Evolutionary conservation across 2,329 filamentous ascomycete species (phyloP), one percentile per base, ranked within the genome.

Genomic region (Ophiostoma triangulosporum): DNA sequence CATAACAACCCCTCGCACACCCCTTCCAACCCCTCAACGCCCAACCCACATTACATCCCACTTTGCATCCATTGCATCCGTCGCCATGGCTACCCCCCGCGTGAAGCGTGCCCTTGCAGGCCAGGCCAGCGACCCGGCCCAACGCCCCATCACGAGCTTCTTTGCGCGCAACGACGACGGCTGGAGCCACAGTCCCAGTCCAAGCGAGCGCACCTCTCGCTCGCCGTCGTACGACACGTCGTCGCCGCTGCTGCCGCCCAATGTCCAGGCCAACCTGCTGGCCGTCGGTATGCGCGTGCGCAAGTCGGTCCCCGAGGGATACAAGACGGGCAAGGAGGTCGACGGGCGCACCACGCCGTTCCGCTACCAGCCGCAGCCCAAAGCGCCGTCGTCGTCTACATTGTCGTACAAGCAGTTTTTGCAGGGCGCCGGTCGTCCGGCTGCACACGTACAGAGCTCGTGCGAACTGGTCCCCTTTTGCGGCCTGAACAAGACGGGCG

Each of bases 281-380:
- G 87, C 78, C 62, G 91, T 97, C 59, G 91, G 91, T 62, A 96
- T 96, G 89, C 84, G 91, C 24, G 78, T 97, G 50, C 85, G 91
- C 64, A 97, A 97, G 71, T 86, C 86, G 11, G 86, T 97, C 7
- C 85, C 88, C 0, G 90, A 96, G 65, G 91, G 91, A 56, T 96
- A 96, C 76, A 94, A 95, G 72, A 95, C 87, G 1, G 77, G 77
- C 53, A 80, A 79, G 63, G 64, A 68, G 7, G 35, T 31, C 45
- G 8, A 27, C 24, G 40, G 27, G 24, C 40, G 40, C 24, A 22
- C 38, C 38, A 43, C 38, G 38, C 38, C 38, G 38, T 24, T 20
- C 4, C 38, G 24, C 38, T 43, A 43, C 38, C 38, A 24, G 20
- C 38, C 38, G 20, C 38, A 43, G 38, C 38, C 40, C 40, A 45